phyloP scores from a whole-genome alignment of 768 basidiomycete species.

The Boletus rex-veris region DNA sequence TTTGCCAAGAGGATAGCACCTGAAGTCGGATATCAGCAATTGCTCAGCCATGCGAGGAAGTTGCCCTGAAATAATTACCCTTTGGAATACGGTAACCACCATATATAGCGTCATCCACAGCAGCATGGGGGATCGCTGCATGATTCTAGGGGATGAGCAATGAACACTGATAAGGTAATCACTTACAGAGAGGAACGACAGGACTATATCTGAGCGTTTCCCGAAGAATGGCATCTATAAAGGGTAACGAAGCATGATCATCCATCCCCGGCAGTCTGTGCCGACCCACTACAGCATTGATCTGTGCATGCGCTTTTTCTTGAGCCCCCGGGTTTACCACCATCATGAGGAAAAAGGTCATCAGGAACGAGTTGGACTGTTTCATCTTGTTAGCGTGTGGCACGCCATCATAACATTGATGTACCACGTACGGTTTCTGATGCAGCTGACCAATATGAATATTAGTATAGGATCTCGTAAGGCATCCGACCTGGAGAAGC shows the following conservation, averaged over 20 bases:
- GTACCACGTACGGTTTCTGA: background rate
- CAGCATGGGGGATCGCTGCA: background rate
- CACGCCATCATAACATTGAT: background rate
- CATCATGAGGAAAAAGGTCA: background rate
- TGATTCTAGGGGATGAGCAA: background rate
- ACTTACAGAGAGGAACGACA: background rate
- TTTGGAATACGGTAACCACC: conserved; percentile 48
- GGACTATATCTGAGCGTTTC: background rate
- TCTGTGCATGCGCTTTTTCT: background rate
- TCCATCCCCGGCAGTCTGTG: background rate
- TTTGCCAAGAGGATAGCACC: conserved; percentile 6
- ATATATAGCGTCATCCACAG: background rate
- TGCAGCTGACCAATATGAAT: background rate
- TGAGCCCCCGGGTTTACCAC: background rate
- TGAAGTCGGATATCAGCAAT: background rate
- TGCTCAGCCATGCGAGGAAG: background rate
- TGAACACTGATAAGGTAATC: background rate
- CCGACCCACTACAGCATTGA: background rate
- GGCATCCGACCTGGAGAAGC: background rate
- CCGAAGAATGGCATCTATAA: background rate
- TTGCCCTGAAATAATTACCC: background rate
- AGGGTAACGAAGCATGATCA: background rate
- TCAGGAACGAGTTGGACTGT: background rate
- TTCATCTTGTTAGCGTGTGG: background rate
- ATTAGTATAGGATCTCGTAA: background rate